Evolutionary conservation across 345 rosid species (phyloP).

Genomic region (Arabidopsis arenosa): DNA sequence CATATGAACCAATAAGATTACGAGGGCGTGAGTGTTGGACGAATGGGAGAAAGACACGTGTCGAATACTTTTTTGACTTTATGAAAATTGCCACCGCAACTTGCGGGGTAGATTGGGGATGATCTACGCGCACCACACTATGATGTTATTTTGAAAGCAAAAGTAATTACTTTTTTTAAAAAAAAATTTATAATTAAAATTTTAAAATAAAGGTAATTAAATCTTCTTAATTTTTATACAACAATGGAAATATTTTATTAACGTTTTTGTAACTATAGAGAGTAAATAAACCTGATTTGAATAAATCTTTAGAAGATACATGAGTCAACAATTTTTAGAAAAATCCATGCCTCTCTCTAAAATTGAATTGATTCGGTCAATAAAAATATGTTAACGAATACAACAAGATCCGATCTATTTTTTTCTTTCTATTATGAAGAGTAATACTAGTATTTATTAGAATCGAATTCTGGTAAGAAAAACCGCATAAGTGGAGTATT

Average conservation of each 20-base stretch:
- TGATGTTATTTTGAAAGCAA: slow-evolving; percentile 29
- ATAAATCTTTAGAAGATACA: slow-evolving; percentile 2
- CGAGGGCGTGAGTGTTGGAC: slow-evolving; percentile 3
- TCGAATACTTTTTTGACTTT: slow-evolving; percentile 13
- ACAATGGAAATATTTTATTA: background rate
- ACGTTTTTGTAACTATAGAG: background rate
- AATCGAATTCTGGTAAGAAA: no score
- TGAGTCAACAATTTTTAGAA: slow-evolving; percentile 22
- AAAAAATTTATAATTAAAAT: background rate
- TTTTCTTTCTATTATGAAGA: no score
- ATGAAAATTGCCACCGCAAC: slow-evolving; percentile 31
- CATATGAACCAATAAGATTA: slow-evolving; percentile 35
- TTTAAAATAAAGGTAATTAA: slow-evolving; percentile 13
- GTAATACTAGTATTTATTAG: no score
- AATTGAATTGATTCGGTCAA: slow-evolving; percentile 3
- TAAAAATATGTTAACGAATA: no score
- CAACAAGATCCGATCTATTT: no score
- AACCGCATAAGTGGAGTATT: no score
- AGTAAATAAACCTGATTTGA: slow-evolving; percentile 22
- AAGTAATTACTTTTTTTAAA: slow-evolving; percentile 1
- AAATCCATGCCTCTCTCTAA: background rate
- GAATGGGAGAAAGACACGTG: slow-evolving; percentile 23
- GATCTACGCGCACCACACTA: slow-evolving; percentile 41
- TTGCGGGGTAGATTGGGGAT: slow-evolving; percentile 46
- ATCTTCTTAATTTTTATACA: slow-evolving; percentile 12